Percentiles rank a stretch among this genome's conserved stretches.
Conservation (phyloP, 495 filamentous ascomycete genomes). For the Neurospora hispaniola region DNA sequence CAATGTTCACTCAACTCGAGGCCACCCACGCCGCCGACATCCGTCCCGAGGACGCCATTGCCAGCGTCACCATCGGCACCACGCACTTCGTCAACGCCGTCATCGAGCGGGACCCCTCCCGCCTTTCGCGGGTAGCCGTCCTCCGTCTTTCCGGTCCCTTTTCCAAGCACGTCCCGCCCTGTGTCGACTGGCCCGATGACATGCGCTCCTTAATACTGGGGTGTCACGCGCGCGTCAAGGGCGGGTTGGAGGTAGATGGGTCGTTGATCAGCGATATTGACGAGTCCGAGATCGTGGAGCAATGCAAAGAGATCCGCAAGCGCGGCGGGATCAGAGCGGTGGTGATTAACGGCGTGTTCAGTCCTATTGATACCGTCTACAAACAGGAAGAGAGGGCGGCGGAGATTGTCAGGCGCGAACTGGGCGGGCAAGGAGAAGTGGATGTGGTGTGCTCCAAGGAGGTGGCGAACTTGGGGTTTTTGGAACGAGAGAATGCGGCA, state of each 20-base stretch:
- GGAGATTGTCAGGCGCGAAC: constrained; percentile 22
- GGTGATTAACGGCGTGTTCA: constrained; percentile 49
- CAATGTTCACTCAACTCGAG: constrained; percentile 23
- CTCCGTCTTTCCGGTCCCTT: constrained; percentile 44
- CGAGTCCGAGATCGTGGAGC: constrained; percentile 31
- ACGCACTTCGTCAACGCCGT: constrained; percentile 58
- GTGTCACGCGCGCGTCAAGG: constrained; percentile 33
- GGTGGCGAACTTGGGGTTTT: constrained; percentile 39
- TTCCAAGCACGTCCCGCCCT: constrained; percentile 45
- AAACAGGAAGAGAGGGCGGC: constrained; percentile 39
- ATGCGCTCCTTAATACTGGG: constrained; percentile 37
- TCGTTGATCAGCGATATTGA: constrained; percentile 35
- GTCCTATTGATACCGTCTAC: constrained; percentile 42
- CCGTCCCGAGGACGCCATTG: constrained; percentile 27
- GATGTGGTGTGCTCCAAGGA: constrained; percentile 42
- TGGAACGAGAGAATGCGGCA: constrained; percentile 47
- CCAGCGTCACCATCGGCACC: constrained; percentile 51
- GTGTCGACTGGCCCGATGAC: constrained; percentile 36
- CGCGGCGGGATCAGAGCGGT: constrained; percentile 34
- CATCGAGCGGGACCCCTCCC: constrained; percentile 41
- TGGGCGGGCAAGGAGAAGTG: constrained; percentile 19
- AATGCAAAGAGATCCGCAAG: constrained; percentile 31
- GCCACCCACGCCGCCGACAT: constrained; percentile 14
- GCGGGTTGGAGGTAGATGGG: constrained; percentile 43
- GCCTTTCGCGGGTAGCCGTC: constrained; percentile 44